Conservation (phyloP, 805 yeast species). For the Sungouiella thailandica region DNA sequence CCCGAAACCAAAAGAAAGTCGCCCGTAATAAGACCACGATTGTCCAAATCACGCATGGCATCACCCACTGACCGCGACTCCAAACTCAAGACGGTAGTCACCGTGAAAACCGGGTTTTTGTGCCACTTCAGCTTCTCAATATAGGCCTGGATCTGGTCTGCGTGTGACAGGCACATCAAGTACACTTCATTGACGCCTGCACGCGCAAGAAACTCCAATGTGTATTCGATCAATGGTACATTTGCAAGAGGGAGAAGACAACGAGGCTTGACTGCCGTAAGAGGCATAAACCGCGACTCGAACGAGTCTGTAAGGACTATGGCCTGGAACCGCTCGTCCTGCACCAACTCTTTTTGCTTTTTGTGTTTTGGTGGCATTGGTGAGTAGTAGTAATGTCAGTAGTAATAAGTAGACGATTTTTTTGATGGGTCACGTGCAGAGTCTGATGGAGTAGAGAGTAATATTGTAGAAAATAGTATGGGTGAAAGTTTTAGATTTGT, state of each 20-base stretch:
- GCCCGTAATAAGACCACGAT: constrained; percentile 81
- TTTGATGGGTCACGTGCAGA: background rate
- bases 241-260: constrained; percentile 90
- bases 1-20: constrained; percentile 91
- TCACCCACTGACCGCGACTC: constrained; percentile 94
- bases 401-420: too few species aligned
- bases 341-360: constrained; percentile 54
- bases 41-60: constrained; percentile 93
- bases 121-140: constrained; percentile 72
- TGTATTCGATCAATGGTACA: constrained; percentile 90
- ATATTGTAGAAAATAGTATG: background rate
- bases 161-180: constrained; percentile 85
- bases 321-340: constrained; percentile 82
- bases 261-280: constrained; percentile 80
- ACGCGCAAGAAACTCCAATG: constrained; percentile 87
- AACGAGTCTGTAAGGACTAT: constrained; percentile 92
- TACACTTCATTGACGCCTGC: constrained; percentile 89
- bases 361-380: constrained; percentile 44
- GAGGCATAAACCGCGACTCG: constrained; percentile 88
- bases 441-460: background rate
- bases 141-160: constrained; percentile 80
- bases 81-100: constrained; percentile 73
- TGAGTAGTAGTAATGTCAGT: background rate
- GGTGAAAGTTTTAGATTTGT: too few species aligned
- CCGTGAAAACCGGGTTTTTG: constrained; percentile 72